Evolutionary conservation across 352 stramenopile genomes (phyloP), one percentile per base, ranked within the genome.

Genomic region (Pythium aquatile): DNA sequence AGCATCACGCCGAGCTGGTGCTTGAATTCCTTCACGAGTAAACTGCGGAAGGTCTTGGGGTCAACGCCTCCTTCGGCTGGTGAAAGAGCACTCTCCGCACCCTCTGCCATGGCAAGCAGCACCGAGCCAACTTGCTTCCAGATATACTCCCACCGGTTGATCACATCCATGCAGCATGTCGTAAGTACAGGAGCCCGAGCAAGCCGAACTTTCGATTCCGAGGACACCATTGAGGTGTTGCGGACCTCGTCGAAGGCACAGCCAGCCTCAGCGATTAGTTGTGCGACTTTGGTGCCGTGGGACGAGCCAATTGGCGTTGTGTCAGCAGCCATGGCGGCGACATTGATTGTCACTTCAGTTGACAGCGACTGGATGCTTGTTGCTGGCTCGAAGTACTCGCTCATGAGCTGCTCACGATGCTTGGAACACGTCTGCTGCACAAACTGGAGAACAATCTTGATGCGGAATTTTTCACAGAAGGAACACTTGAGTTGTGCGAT

Each of bases 161-260:
- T 66, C 39, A 91, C 53, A 30, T 89, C 80, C 1, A 39, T 58
- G 16, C 66, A 66, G 58, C 77, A 88, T 16, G 48, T 70, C 20
- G 78, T 85, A 17, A 89, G 73, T 1, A 91, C 77, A 0, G 73
- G 48, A 1, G 82, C 70, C 0, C 79, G 72, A 49, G 78, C 68
- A 14, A 91, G 53, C 32, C 83, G 68, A 42, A 91, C 80, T 42
- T 87, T 87, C 30, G 79, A 88, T 68, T 90, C 82, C 13, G 82
- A 91, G 8, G 80, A 87, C 32, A 90, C 66, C 65, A 85, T 87
- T 0, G 82, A 91, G 24, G 80, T 76, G 49, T 87, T 88, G 55
- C 71, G 74, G 51, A 87, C 78, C 35, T 81, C 67, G 57, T 88
- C 77, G 62, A 87, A 89, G 5, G 71, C 77, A 5, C 69, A 61